These are phyloP conservation scores for Circinella minor DNA, from an alignment of 371 early-diverging fungal genomes.

Conservation along the genomic window DNA sequence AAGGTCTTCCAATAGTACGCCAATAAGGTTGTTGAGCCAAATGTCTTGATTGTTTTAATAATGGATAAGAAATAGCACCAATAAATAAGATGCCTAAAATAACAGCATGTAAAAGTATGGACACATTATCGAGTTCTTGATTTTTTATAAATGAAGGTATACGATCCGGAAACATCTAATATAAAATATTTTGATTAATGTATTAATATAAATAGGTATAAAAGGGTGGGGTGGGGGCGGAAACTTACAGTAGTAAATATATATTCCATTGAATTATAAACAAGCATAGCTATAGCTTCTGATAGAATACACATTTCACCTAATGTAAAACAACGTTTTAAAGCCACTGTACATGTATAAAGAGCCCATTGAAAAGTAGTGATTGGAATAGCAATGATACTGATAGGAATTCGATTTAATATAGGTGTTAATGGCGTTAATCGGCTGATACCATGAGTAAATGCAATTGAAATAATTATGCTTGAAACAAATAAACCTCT, in stretches of 20 bases:
- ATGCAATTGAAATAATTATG: constrained; percentile 35
- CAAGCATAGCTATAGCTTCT: constrained; percentile 51
- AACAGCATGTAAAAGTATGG: constrained; percentile 50
- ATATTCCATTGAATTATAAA: constrained; percentile 42
- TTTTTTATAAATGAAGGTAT: constrained; percentile 30
- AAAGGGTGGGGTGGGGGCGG: no score
- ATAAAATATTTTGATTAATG: neutral
- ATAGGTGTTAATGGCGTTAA: constrained; percentile 28
- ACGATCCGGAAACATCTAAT: constrained; percentile 33
- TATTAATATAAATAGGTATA: neutral
- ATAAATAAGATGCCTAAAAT: constrained; percentile 76
- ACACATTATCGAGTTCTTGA: constrained; percentile 31
- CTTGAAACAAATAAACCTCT: constrained; percentile 43
- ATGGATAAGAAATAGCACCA: constrained; percentile 58
- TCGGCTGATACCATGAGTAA: constrained; percentile 33
- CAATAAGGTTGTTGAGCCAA: constrained; percentile 57
- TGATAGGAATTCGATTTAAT: constrained; percentile 28
- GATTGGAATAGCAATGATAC: constrained; percentile 33
- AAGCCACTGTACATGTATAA: constrained; percentile 45
- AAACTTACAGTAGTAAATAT: constrained; percentile 17
- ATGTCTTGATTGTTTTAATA: constrained; percentile 56
- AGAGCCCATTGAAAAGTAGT: constrained; percentile 47
- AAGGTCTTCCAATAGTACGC: constrained; percentile 28
- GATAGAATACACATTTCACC: constrained; percentile 73
- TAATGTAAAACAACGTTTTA: constrained; percentile 65